A percentile compares a stretch with the other conserved stretches of the same genome.
These are phyloP conservation scores for Oryza longistaminata DNA, from an alignment of 176 grass and related monocot genomes.

Conservation along the genomic window DNA sequence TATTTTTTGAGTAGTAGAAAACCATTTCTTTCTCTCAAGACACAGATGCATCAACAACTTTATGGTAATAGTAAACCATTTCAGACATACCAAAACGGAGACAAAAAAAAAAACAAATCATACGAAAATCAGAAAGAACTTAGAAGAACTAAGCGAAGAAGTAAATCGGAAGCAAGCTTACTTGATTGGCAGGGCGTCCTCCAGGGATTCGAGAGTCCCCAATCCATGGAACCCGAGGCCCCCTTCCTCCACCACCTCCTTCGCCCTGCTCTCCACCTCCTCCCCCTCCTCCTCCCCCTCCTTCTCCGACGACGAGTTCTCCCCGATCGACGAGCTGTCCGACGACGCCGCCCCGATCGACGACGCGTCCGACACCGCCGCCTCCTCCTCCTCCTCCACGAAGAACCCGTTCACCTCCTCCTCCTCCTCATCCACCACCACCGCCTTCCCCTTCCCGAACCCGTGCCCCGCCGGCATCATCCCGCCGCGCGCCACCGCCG, in stretches of 20 bases:
- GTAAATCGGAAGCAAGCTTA: constrained; percentile 13
- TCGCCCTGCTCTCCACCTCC: constrained; percentile 38
- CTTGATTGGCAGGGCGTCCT: constrained; percentile 69
- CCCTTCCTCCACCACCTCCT: background rate
- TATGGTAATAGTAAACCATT: background rate
- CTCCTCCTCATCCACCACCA: background rate
- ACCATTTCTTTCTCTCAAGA: background rate
- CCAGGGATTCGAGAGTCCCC: constrained; percentile 51
- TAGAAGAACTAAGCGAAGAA: background rate
- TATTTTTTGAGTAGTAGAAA: background rate
- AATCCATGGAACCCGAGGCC: constrained; percentile 39
- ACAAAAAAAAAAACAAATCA: background rate
- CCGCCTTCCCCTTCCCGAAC: constrained; percentile 36
- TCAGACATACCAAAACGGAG: background rate
- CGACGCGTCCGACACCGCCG: constrained; percentile 32
- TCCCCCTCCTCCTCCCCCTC: constrained; percentile 29
- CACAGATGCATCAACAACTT: background rate
- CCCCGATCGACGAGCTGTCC: constrained; percentile 61
- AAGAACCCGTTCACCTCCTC: constrained; percentile 27
- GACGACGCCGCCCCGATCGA: constrained; percentile 55
- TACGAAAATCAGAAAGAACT: background rate
- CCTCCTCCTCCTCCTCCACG: constrained; percentile 11
- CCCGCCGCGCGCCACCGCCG: constrained; percentile 31
- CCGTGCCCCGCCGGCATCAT: constrained; percentile 41
- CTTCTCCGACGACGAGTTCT: constrained; percentile 50